Base-by-base conservation (phyloP, 352 stramenopile genomes). In the Pythium sukuiense region DNA sequence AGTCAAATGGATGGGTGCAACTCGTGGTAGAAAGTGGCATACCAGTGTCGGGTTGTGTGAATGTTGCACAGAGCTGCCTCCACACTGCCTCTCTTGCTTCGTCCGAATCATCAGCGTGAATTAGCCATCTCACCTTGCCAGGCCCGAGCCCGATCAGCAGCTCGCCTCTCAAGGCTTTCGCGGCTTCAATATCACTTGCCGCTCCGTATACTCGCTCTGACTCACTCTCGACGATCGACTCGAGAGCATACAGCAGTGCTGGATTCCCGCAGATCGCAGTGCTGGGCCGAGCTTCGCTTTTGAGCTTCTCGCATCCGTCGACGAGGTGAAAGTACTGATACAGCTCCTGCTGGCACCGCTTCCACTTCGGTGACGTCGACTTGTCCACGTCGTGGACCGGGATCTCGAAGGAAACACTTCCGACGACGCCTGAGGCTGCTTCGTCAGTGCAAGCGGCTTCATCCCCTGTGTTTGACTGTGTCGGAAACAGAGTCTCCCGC, bases 201-300 rank as follows among this genome's bases (percentile, higher is more conserved):
- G 48, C 35, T 13, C 39, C 56, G 6, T 59, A 32, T 6, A 45
- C 18, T 3, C 49, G 48, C n/a, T 60, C 43, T 14, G 26, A 27
- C 29, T 62, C 55, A 12, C 63, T 30, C 18, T 56, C 13, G 5
- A 20, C 12, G 16, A 78, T 59, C 1, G 58, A 33, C 41, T 66
- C 68, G 5, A 83, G 52, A 6, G 66, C 79, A 27, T 69, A 70
- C 6, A 89, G 56, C 29, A 90, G n/a, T 6, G 81, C 73, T 50
- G 73, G 76, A 61, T 92, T 93, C 2, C 85, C 85, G 39, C 88
- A 90, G 50, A 81, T 77, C 4, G 74, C 77, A 14, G 85, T 93
- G 61, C 80, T 90, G 1, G 85, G 79, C n/a, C 74, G 79, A 1
- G 37, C 52, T 6, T 67, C n/a, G n/a, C 73, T 71, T 7, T 50